These are phyloP conservation scores for Apiospora marii DNA, from an alignment of 2,329 filamentous ascomycete genomes.

Conservation along the genomic window DNA sequence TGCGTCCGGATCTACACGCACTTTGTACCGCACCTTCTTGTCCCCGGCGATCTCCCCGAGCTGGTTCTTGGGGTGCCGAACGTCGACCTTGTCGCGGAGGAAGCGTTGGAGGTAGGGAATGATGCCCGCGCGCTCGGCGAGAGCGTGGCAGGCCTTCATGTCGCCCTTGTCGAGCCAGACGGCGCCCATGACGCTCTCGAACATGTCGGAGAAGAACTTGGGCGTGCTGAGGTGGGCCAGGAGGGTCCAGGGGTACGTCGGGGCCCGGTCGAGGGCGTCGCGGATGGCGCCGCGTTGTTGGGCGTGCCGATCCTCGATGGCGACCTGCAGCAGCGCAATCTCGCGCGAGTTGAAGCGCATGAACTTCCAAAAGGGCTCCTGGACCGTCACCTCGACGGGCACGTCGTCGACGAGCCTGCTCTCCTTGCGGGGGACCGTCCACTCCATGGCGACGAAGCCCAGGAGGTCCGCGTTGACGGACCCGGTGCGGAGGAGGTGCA, in stretches of 20 bases:
- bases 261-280: slow-evolving; percentile 56
- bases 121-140: slow-evolving; percentile 73
- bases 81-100: slow-evolving; percentile 64
- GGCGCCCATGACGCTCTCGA: slow-evolving; percentile 83
- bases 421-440: slow-evolving; percentile 45
- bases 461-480: slow-evolving; percentile 84
- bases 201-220: slow-evolving; percentile 85
- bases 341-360: slow-evolving; percentile 65
- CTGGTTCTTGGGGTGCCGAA: slow-evolving; percentile 71
- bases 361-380: slow-evolving; percentile 71
- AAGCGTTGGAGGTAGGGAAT: slow-evolving; percentile 68
- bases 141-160: slow-evolving; percentile 62
- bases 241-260: slow-evolving; percentile 77
- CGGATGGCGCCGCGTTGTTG: slow-evolving; percentile 57
- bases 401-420: slow-evolving; percentile 38
- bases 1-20: slow-evolving; percentile 38
- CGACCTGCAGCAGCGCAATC: slow-evolving; percentile 56
- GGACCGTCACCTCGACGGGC: slow-evolving; percentile 35
- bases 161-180: slow-evolving; percentile 82
- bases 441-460: slow-evolving; percentile 76
- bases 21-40: slow-evolving; percentile 62
- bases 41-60: slow-evolving; percentile 63
- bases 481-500: slow-evolving; percentile 80
- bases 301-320: slow-evolving; percentile 54
- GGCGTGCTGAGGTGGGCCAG: slow-evolving; percentile 70